Percentiles rank a stretch among this genome's conserved stretches.
These are phyloP conservation scores for Fusarium robinianum DNA, from an alignment of 2,329 filamentous ascomycete species.

Conservation along the genomic window DNA sequence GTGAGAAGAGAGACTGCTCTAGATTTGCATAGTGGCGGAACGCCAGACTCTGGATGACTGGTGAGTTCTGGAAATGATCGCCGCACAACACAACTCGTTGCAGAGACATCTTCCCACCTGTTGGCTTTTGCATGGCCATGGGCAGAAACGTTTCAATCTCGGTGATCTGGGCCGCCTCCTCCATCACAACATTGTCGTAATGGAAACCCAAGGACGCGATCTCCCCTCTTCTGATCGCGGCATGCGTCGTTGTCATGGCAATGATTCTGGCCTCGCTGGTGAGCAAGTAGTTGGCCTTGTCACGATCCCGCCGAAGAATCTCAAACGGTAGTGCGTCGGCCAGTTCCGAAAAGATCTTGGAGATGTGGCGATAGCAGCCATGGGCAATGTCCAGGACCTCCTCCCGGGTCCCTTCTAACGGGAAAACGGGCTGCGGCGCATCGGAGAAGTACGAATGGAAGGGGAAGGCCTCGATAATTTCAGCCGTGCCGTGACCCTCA, in stretches of 20 bases:
- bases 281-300: conserved; percentile 95
- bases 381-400: conserved; percentile 74
- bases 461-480: conserved; percentile 77
- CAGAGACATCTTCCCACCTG: conserved; percentile 72
- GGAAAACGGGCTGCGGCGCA: conserved; percentile 84
- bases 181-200: conserved; percentile 98
- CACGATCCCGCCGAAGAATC: conserved; percentile 82
- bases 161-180: conserved; percentile 97
- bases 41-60: conserved; percentile 90
- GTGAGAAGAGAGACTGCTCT: conserved; percentile 92
- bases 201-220: conserved; percentile 92
- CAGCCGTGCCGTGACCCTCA: conserved; percentile 59
- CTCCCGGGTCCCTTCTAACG: conserved; percentile 65
- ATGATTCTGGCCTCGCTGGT: conserved; percentile 96
- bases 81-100: conserved; percentile 91
- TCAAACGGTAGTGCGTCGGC: conserved; percentile 95
- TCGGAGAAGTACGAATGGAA: conserved; percentile 88
- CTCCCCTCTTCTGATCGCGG: conserved; percentile 89
- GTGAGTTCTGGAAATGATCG: conserved; percentile 96
- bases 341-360: conserved; percentile 88
- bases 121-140: conserved; percentile 83
- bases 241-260: conserved; percentile 98
- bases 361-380: conserved; percentile 87
- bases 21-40: conserved; percentile 95
- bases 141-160: conserved; percentile 98